phyloP scores from a whole-genome alignment of 1,139 yeast species.

The Yamadazyma conglobata region DNA sequence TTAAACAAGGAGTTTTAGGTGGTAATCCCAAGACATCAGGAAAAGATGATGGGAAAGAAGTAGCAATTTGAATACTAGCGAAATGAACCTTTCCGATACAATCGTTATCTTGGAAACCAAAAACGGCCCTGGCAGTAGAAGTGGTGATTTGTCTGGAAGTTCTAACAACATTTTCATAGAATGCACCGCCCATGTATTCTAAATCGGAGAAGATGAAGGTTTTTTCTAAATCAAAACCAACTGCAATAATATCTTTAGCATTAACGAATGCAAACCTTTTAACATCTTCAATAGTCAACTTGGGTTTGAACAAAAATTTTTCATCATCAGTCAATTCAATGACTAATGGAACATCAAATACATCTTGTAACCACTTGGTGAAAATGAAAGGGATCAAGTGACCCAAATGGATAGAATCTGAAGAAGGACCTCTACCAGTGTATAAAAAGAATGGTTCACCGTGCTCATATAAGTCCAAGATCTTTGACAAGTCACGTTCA shows the following conservation, averaged over 20 bases:
- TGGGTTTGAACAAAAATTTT: slow-evolving; percentile 90
- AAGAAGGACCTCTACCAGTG: slow-evolving; percentile 98
- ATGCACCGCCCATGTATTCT: slow-evolving; percentile 88
- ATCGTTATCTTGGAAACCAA: slow-evolving; percentile 93
- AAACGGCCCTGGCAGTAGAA: slow-evolving; percentile 95
- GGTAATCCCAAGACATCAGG: slow-evolving; percentile 89
- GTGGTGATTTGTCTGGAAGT: slow-evolving; percentile 95
- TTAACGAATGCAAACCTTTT: slow-evolving; percentile 74
- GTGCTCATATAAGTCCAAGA: slow-evolving; percentile 85
- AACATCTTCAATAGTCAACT: slow-evolving; percentile 85
- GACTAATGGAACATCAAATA: slow-evolving; percentile 94
- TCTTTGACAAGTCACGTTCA: slow-evolving; percentile 79
- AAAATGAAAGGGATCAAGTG: slow-evolving; percentile 95
- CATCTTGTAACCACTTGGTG: slow-evolving; percentile 98
- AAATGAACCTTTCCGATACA: slow-evolving; percentile 93
- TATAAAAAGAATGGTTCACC: slow-evolving; percentile 94
- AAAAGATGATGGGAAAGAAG: slow-evolving; percentile 94
- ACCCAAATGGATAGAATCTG: slow-evolving; percentile 94
- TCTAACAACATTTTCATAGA: slow-evolving; percentile 91
- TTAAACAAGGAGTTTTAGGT: slow-evolving; percentile 86
- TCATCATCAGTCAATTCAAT: slow-evolving; percentile 97
- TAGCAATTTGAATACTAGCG: slow-evolving; percentile 93
- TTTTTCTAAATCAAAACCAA: slow-evolving; percentile 91
- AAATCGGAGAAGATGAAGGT: slow-evolving; percentile 93
- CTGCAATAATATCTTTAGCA: slow-evolving; percentile 90